A percentile compares a stretch with the other conserved stretches of the same genome.
phyloP scores from a whole-genome alignment of 345 rosid genomes.

The Gossypium sturtianum region DNA sequence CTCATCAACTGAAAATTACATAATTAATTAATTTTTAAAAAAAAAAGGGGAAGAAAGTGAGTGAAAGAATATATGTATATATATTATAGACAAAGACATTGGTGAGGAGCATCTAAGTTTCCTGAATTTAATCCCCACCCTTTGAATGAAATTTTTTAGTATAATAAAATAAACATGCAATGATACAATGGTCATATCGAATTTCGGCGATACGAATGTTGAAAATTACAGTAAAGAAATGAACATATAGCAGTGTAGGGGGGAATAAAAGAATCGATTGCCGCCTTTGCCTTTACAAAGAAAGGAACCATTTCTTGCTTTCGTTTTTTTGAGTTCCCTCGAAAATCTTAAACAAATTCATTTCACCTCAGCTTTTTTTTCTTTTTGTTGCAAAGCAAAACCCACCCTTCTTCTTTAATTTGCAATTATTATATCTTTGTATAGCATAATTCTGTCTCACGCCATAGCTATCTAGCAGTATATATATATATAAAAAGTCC shows the following conservation, averaged over 20 bases:
- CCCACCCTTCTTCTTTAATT: background rate
- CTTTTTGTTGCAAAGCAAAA: background rate
- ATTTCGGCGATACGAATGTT: constrained; percentile 49
- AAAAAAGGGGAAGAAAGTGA: background rate
- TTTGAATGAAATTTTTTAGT: constrained; percentile 22
- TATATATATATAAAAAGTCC: background rate
- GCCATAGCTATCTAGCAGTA: background rate
- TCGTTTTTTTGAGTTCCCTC: background rate
- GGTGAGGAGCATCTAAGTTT: constrained; percentile 9
- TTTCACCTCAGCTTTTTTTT: constrained; percentile 1
- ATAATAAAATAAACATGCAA: background rate
- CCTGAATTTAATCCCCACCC: constrained; percentile 12
- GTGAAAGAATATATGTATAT: background rate
- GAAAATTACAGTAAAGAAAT: constrained; percentile 23
- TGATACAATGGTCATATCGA: constrained; percentile 33
- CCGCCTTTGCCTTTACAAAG: constrained; percentile 4
- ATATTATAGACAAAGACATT: background rate
- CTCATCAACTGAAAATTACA: background rate
- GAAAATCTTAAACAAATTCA: background rate
- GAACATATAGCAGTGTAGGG: background rate
- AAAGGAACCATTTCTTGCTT: background rate
- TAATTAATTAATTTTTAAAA: background rate
- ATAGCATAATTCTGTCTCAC: background rate
- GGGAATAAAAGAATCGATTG: constrained; percentile 28
- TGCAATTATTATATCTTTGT: background rate